A percentile compares a stretch with the other conserved stretches of the same genome.
These are phyloP conservation scores for Chaetothyriales sp. DNA, from an alignment of 2,329 filamentous ascomycete species.

Conservation along the genomic window DNA sequence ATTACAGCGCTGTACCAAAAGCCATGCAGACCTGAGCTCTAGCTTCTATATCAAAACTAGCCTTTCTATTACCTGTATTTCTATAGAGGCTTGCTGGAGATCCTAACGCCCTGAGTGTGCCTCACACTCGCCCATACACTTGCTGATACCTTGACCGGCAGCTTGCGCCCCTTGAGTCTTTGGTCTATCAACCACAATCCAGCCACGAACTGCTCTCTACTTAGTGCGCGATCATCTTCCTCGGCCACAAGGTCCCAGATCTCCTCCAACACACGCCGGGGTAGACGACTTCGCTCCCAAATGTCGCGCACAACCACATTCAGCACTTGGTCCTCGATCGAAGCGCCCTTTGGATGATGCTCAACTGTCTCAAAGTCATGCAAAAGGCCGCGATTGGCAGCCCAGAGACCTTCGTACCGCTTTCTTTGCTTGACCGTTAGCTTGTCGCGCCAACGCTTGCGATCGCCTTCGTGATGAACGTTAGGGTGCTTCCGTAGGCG, in stretches of 20 bases:
- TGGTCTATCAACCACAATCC: conserved; percentile 38
- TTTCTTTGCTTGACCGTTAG: conserved; percentile 32
- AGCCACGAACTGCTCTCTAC: conserved; percentile 34
- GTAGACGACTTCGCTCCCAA: conserved; percentile 33
- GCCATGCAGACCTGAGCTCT: neutral
- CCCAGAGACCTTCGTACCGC: conserved; percentile 37
- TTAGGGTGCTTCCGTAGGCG: conserved; percentile 31
- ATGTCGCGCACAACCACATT: conserved; percentile 35
- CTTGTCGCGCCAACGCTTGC: conserved; percentile 30
- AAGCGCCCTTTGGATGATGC: conserved; percentile 4
- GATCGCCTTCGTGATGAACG: conserved; percentile 34
- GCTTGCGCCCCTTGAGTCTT: conserved; percentile 31
- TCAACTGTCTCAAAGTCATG: conserved; percentile 16
- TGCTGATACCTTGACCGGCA: conserved; percentile 30
- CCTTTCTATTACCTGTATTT: conserved; percentile 2
- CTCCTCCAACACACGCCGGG: conserved; percentile 25
- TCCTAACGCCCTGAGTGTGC: conserved; percentile 26
- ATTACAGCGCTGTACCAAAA: no score
- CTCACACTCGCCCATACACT: conserved; percentile 34
- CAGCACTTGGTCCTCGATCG: conserved; percentile 20
- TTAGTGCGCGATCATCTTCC: conserved; percentile 20
- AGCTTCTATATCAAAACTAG: neutral
- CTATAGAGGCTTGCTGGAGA: conserved; percentile 8
- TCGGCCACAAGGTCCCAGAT: conserved; percentile 31
- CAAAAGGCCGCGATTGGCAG: conserved; percentile 31